Evolutionary conservation across 306 rosid genomes (phyloP).

Genomic region (Prunus mira): DNA sequence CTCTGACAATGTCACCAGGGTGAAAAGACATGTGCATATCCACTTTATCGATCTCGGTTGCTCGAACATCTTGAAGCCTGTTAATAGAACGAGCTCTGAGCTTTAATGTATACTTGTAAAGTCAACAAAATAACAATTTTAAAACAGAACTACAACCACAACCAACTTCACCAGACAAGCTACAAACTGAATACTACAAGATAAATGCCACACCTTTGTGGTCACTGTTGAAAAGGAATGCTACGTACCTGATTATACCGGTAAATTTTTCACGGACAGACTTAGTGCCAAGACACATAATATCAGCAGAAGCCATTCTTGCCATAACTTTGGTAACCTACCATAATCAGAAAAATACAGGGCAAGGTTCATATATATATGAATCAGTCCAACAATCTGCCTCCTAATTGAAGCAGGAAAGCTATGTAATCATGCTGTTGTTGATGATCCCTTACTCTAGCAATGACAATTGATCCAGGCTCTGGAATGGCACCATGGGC

Average conservation of each 20-base stretch:
- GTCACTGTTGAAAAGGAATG: not conserved
- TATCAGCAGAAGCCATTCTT: slow-evolving; percentile 69
- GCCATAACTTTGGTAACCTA: slow-evolving; percentile 87
- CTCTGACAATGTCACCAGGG: slow-evolving; percentile 78
- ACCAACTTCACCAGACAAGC: slow-evolving; percentile 2
- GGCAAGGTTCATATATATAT: not conserved
- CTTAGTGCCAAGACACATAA: slow-evolving; percentile 82
- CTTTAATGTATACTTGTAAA: not conserved
- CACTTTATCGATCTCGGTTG: slow-evolving; percentile 94
- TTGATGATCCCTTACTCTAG: slow-evolving; percentile 45
- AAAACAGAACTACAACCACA: not conserved
- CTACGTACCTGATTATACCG: slow-evolving; percentile 64
- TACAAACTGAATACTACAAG: not conserved
- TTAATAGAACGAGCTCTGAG: slow-evolving; percentile 14
- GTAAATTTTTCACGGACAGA: slow-evolving; percentile 76
- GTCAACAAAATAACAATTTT: not conserved
- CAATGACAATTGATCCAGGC: slow-evolving; percentile 78
- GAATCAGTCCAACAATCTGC: not conserved
- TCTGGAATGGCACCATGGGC: slow-evolving; percentile 85
- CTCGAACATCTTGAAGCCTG: slow-evolving; percentile 97
- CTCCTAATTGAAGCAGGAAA: not conserved
- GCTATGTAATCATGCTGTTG: not conserved
- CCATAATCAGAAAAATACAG: not conserved
- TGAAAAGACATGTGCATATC: slow-evolving; percentile 75
- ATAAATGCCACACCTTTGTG: not conserved